These are phyloP conservation scores for Helicostylum pulchrum DNA, from an alignment of 192 early-diverging fungal genomes.

Conservation along the genomic window DNA sequence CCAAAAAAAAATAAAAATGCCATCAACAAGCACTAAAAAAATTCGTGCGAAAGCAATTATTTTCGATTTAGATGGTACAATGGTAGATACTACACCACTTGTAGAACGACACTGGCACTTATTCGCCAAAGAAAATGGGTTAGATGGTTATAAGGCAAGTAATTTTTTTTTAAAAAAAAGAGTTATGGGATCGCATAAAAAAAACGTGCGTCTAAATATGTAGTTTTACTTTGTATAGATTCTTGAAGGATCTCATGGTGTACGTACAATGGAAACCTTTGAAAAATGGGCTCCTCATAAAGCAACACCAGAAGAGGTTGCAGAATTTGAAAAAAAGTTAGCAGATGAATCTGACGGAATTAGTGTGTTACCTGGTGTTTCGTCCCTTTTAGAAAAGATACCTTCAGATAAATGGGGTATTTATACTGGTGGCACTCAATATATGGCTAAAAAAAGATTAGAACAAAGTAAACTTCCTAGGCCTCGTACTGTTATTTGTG, in stretches of 20 bases:
- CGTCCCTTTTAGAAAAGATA: slow-evolving; percentile 28
- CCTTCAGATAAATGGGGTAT: slow-evolving; percentile 38
- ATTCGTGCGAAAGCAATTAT: slow-evolving; percentile 25
- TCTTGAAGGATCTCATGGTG: slow-evolving; percentile 48
- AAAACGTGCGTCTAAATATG: no score
- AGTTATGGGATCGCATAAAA: neutral
- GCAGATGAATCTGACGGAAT: slow-evolving; percentile 40
- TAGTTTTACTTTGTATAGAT: slow-evolving; percentile 14
- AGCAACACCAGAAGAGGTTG: slow-evolving; percentile 24
- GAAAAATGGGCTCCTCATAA: slow-evolving; percentile 39
- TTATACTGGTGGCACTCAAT: slow-evolving; percentile 40
- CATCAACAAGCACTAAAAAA: neutral
- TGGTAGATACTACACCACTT: slow-evolving; percentile 49
- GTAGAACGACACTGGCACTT: slow-evolving; percentile 45
- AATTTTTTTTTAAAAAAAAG: neutral
- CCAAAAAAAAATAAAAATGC: no score
- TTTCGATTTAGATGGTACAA: slow-evolving; percentile 47
- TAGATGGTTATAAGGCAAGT: slow-evolving; percentile 38
- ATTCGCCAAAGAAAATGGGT: slow-evolving; percentile 40
- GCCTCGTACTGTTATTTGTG: neutral
- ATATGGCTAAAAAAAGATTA: slow-evolving; percentile 44
- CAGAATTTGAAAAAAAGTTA: slow-evolving; percentile 22
- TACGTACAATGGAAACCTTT: slow-evolving; percentile 47
- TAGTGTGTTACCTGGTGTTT: slow-evolving; percentile 43
- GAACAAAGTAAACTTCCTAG: slow-evolving; percentile 35